phyloP scores from a whole-genome alignment of 139 green algal genomes.

The Picochlorum sp. region DNA sequence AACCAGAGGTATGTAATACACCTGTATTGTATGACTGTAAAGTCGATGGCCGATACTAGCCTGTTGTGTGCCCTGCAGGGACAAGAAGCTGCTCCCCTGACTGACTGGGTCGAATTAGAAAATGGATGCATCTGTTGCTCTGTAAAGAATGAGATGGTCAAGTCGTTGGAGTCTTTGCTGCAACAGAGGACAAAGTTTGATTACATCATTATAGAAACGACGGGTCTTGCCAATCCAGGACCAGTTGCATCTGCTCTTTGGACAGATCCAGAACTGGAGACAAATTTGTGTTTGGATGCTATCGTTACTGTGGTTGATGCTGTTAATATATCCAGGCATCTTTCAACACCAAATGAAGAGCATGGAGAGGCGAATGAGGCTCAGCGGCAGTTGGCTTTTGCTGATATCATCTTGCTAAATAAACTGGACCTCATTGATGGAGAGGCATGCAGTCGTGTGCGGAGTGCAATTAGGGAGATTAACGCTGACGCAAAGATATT shows the following conservation, averaged over 20 bases:
- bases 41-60: background rate
- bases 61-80: constrained; percentile 2
- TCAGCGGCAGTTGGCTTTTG: constrained; percentile 75
- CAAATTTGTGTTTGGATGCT: constrained; percentile 57
- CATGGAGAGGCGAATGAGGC: constrained; percentile 64
- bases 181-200: constrained; percentile 56
- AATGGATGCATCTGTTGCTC: constrained; percentile 98
- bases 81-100: constrained; percentile 30
- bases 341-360: constrained; percentile 33
- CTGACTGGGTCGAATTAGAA: constrained; percentile 88
- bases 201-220: constrained; percentile 88
- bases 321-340: constrained; percentile 55
- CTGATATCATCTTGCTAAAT: constrained; percentile 80
- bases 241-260: constrained; percentile 76
- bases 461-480: constrained; percentile 45
- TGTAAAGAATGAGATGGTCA: constrained; percentile 88
- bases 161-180: constrained; percentile 47
- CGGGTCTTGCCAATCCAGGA: constrained; percentile 79
- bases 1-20: constrained; percentile 19
- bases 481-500: constrained; percentile 61
- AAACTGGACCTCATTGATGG: constrained; percentile 70
- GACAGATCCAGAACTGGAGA: constrained; percentile 78
- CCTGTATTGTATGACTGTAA: constrained; percentile 6
- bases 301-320: constrained; percentile 85
- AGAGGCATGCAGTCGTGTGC: constrained; percentile 29